Base-by-base conservation (phyloP, 495 filamentous ascomycete species). In the Daldinia loculata region DNA sequence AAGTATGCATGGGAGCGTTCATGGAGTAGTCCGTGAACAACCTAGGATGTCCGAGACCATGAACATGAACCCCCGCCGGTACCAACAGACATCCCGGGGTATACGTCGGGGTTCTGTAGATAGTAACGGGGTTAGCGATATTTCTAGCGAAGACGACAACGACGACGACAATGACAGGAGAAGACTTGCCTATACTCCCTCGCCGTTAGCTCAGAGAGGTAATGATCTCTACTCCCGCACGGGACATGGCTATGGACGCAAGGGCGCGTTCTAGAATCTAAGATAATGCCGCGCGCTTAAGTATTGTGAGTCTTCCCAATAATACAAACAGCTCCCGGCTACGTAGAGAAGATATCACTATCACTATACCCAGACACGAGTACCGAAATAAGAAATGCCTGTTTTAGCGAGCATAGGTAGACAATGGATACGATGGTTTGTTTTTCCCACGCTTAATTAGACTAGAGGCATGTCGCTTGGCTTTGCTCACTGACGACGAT, bases 91-190 rank as follows among this genome's bases (percentile, higher is more conserved):
- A 34, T 14, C 34, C 34, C 34, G 34, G 34, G 34, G 12, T 14
- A 1, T 36, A 24, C 19, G 17, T 12, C 43, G 17, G 17, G 17
- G 26, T 53, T 30, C 27, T 29, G 43, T 53, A 36, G 66, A 72
- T 36, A 71, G 67, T 15, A 69, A 74, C 26, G 34, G 61, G 6
- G 55, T 74, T 1, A 74, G 71, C 43, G 43, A 48, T 3, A 4
- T 48, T 24, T 48, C 43, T 48, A 48, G 43, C 14, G 67, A 69
- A 12, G 59, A 61, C 22, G 63, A 65, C 11, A 60, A 68, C 1
- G 60, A 56, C 15, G 24, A 32, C 15, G 29, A 32, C 0, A 22
- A 22, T 11, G 11, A 11, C 6, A 22, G 43, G 43, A 22, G 22
- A 4, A 48, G 43, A 19, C 17, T 48, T 48, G 43, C 17, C 8